Conservation (phyloP, 1,284 basidiomycete species). For the Abortiporus biennis region DNA sequence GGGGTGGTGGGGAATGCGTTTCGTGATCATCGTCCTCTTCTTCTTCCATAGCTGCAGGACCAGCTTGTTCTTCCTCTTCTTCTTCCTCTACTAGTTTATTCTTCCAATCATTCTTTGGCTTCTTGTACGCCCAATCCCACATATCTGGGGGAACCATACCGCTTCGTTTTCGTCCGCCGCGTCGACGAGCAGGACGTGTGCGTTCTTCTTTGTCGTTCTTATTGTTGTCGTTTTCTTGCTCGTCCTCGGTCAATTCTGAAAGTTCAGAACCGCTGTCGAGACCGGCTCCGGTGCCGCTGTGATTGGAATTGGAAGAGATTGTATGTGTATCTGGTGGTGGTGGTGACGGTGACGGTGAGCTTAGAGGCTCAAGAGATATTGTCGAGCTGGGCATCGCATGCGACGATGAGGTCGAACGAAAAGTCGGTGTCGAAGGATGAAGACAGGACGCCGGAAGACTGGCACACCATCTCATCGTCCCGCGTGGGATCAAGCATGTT, state of each 20-base stretch:
- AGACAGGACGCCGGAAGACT: too few relatives aligned
- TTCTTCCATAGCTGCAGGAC: conserved; percentile 56
- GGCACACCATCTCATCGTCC: too few relatives aligned
- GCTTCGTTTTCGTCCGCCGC: conserved; percentile 45
- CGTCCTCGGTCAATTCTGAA: conserved; percentile 76
- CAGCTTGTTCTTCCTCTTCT: conserved; percentile 40
- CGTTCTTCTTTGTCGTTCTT: conserved; percentile 17
- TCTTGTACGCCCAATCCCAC: conserved; percentile 73
- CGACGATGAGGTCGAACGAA: conserved; percentile 19
- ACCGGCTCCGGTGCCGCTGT: conserved; percentile 22
- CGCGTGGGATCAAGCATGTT: too few relatives aligned
- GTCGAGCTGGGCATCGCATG: conserved; percentile 47
- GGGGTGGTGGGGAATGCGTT: conserved; percentile 15
- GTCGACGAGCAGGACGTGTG: conserved; percentile 16
- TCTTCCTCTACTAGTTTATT: conserved; percentile 46
- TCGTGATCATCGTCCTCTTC: conserved; percentile 49
- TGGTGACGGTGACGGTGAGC: conserved; percentile 48
- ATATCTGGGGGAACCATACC: conserved; percentile 66
- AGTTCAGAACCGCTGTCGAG: conserved; percentile 69
- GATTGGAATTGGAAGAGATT: conserved; percentile 15
- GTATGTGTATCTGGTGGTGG: conserved; percentile 23
- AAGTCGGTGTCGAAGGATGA: conserved; percentile 7
- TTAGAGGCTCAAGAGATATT: conserved; percentile 58
- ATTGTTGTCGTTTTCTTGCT: conserved; percentile 40
- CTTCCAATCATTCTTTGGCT: conserved; percentile 24